Evolutionary conservation across 2,329 filamentous ascomycete genomes (phyloP), one percentile per base, ranked within the genome.

Genomic region (Trichoderma afroharzianum): DNA sequence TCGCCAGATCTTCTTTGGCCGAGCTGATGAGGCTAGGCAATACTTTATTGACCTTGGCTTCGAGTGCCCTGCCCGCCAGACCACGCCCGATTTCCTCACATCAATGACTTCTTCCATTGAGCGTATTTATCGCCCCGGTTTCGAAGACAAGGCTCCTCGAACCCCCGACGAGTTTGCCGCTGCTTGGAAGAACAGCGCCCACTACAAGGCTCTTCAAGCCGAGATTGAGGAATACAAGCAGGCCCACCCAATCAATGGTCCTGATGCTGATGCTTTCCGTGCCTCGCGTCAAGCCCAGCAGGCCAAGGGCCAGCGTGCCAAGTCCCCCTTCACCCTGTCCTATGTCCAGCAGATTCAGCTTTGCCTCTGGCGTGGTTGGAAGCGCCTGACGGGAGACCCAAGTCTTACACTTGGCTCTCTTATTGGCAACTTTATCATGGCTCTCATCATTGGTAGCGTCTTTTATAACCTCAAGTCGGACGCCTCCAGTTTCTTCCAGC

Each of bases 251-350:
- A 81, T 89, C 73, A 80, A 84, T 75, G 88, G 88, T 9, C 83
- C 85, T n/a, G 87, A 89, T 68, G 87, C 87, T 18, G 82, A 85
- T 72, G 84, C 81, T 15, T 90, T 90, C 83, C 87, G 88, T 73
- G 84, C 82, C n/a, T 84, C 83, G 70, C 86, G 82, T 80, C 80
- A 82, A 66, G 83, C 83, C 15, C 86, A 88, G 79, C 88, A 90
- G 78, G 86, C 88, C 74, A 87, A 84, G 77, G 77, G 82, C 32
- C 86, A 88, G 78, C 91, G 93, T 3, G 80, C 86, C 63, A 88
- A 89, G 79, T 97, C 93, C 1, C 94, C 95, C 0, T 97, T 91
- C 80, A 97, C 93, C 0, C 84, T 97, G 47, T 95, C 93, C 0
- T 93, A 91, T 75, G 64, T 72, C 4, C 90, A 95, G 80, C 95